Evolutionary conservation across 2,329 filamentous ascomycete species (phyloP), one percentile per base, ranked within the genome.

Genomic region (Alternaria incomplexa): DNA sequence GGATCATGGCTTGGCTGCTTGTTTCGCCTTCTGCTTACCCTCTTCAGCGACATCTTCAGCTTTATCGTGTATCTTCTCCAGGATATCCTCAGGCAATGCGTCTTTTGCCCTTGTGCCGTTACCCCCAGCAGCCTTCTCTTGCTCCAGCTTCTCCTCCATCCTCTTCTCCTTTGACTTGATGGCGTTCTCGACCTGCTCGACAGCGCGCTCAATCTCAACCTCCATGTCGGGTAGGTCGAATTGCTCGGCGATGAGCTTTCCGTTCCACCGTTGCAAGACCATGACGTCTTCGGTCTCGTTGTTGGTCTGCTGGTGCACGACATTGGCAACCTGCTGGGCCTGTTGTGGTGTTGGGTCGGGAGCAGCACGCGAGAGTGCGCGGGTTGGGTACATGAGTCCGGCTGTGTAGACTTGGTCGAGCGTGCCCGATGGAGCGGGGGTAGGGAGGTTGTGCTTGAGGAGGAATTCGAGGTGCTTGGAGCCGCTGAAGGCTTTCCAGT

Each of bases 391-490:
- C 63, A 83, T 80, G 23, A 85, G 77, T 25, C 83, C 83, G 15
- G 81, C 80, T 1, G 86, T 81, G 77, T 98, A 99, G 54, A 96
- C 84, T 54, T 88, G 82, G 77, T 97, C 91, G 50, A 99, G 85
- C 7, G 87, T 83, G 13, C 86, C 81, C 0, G 91, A 93, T 1
- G 93, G 89, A 13, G 85, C 84, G 1, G 88, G 83, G 3, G 84
- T 85, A 43, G 97, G 83, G 26, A 96, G 86, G 51, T 90, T 88
- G 68, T 94, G 90, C 61, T 91, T 83, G 44, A 95, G 80, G 12
- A 99, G 86, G 79, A 93, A 96, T 69, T 95, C 88, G 32, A 98
- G 83, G 77, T 98, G 92, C 73, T 89, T 91, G 20, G 93, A 94
- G 58, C 96, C 96, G 40, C 89, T 88, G 57, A 97, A 83, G 56